A percentile compares a stretch with the other conserved stretches of the same genome.
phyloP scores from a whole-genome alignment of 2,329 filamentous ascomycete genomes.

The Verticillium nubilum region DNA sequence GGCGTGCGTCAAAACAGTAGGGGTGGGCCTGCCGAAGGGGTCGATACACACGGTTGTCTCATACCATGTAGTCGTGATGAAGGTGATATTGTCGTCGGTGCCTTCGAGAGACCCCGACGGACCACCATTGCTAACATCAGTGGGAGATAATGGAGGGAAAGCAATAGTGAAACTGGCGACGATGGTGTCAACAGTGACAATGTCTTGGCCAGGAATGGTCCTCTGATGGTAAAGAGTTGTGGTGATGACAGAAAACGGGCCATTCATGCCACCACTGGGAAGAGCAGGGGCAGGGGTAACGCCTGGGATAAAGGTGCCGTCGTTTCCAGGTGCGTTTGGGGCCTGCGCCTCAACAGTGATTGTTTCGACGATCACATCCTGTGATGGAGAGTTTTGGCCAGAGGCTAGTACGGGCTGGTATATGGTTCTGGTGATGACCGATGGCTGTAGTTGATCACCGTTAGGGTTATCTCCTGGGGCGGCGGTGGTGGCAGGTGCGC shows the following conservation, averaged over 20 bases:
- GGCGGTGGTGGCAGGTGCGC: neutral
- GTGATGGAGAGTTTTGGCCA: neutral
- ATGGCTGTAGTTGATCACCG: neutral
- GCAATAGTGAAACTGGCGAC: constrained; percentile 21
- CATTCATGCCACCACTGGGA: neutral
- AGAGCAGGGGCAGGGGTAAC: neutral
- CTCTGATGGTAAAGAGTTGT: constrained; percentile 9
- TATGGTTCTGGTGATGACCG: constrained; percentile 1
- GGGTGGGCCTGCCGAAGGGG: neutral
- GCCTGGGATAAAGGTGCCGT: neutral
- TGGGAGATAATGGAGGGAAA: constrained; percentile 8
- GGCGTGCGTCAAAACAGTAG: neutral
- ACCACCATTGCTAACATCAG: constrained; percentile 3
- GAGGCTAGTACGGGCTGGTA: neutral
- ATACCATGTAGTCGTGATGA: constrained; percentile 1
- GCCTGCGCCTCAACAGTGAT: neutral
- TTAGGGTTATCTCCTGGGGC: neutral
- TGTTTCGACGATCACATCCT: neutral
- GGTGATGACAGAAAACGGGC: constrained; percentile 6
- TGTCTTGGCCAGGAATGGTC: constrained; percentile 1
- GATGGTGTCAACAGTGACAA: constrained; percentile 6
- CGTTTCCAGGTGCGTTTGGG: neutral
- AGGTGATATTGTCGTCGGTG: neutral
- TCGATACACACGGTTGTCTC: neutral
- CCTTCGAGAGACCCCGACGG: neutral